Evolutionary conservation across 2,329 filamentous ascomycete species (phyloP).

Genomic region (Thermothelomyces thermophilus): DNA sequence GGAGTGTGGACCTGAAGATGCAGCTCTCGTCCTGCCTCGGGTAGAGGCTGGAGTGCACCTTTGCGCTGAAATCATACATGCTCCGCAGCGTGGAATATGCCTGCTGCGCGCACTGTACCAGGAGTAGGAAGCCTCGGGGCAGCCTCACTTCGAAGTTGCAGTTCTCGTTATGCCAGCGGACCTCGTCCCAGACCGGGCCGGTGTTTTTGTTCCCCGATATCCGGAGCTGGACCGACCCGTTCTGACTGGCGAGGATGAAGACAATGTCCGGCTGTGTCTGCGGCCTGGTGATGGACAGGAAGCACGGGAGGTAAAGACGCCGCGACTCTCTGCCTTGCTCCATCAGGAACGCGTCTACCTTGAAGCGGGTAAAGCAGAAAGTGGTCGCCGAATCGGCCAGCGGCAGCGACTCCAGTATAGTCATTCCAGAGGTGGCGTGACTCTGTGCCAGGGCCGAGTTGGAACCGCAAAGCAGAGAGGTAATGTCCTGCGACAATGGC

Average conservation of each 20-base stretch:
- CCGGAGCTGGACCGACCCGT: conserved; percentile 65
- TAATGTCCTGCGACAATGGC: conserved; percentile 62
- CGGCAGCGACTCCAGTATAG: conserved; percentile 63
- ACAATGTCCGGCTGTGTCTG: conserved; percentile 63
- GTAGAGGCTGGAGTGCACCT: conserved; percentile 65
- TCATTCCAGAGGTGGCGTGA: conserved; percentile 41
- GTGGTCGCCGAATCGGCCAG: conserved; percentile 65
- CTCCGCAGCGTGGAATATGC: conserved; percentile 75
- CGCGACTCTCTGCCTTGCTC: conserved; percentile 65
- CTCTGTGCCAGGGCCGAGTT: conserved; percentile 43
- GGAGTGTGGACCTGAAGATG: conserved; percentile 62
- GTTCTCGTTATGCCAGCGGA: conserved; percentile 67
- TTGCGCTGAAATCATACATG: conserved; percentile 78
- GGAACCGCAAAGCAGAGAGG: conserved; percentile 61
- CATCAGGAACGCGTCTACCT: conserved; percentile 66
- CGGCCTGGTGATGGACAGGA: conserved; percentile 68
- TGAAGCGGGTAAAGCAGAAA: conserved; percentile 75
- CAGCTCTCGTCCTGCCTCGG: conserved; percentile 63
- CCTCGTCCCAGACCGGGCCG: conserved; percentile 73
- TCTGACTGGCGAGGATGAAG: conserved; percentile 72
- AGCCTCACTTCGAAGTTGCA: conserved; percentile 62
- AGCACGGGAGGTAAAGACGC: conserved; percentile 62
- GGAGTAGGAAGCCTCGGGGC: conserved; percentile 68
- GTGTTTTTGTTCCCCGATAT: conserved; percentile 62
- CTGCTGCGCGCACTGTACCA: conserved; percentile 63